Percentiles rank a stretch among this genome's conserved stretches.
These are phyloP conservation scores for Coemansia sp. DNA, from an alignment of 192 early-diverging fungal species.

Conservation along the genomic window DNA sequence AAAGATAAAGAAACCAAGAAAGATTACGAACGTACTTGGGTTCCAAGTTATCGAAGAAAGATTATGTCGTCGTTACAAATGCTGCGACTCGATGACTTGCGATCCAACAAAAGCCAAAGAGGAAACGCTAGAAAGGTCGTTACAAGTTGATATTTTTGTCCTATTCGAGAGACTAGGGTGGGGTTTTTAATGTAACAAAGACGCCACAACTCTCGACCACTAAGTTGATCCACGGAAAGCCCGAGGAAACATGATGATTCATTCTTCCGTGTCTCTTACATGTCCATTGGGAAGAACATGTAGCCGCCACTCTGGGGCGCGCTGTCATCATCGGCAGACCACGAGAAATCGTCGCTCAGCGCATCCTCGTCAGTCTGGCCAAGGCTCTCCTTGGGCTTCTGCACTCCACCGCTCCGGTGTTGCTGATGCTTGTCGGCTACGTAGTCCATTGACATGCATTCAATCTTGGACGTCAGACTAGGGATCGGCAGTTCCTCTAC, in stretches of 20 bases:
- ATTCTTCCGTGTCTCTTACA: neutral
- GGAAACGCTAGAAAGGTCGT: neutral
- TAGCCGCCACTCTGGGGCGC: neutral
- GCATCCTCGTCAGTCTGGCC: constrained; percentile 27
- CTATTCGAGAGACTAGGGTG: neutral
- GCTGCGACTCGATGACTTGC: neutral
- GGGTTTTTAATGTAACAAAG: neutral
- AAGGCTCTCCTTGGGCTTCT: constrained; percentile 2
- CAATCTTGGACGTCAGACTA: constrained; percentile 18
- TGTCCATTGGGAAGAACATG: constrained; percentile 2
- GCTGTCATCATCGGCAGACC: constrained; percentile 37
- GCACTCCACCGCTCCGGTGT: constrained; percentile 6
- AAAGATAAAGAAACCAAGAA: constrained; percentile 1
- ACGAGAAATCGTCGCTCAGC: constrained; percentile 48
- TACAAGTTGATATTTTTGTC: neutral
- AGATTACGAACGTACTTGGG: neutral
- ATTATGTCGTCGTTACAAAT: neutral
- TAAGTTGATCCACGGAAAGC: neutral
- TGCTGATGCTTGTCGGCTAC: constrained; percentile 1
- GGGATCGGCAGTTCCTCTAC: constrained; percentile 53
- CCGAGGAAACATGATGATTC: neutral
- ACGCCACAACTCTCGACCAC: neutral
- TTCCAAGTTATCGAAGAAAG: neutral
- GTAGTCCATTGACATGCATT: constrained; percentile 9
- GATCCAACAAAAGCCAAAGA: neutral